These are phyloP conservation scores for Trametes sp. DNA, from an alignment of 1,284 basidiomycete species.

Conservation along the genomic window DNA sequence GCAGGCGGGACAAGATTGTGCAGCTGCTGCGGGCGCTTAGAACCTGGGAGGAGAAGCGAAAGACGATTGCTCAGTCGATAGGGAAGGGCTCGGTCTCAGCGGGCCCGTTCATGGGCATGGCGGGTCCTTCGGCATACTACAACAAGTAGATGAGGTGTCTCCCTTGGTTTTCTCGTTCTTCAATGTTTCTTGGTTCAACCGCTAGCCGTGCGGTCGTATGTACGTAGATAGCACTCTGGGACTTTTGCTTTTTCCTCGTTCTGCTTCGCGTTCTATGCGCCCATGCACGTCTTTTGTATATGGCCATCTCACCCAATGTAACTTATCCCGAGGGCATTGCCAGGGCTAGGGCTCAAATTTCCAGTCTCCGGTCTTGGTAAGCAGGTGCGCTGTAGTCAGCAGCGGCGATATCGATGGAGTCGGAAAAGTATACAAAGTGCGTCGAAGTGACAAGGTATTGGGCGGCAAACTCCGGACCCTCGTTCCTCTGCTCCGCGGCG, in stretches of 20 bases:
- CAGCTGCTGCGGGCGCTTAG: constrained; percentile 81
- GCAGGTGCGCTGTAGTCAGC: constrained; percentile 14
- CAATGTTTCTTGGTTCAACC: not conserved
- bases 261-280: not conserved
- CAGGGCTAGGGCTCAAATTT: not conserved
- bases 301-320: not conserved
- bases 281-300: not conserved
- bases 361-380: constrained; percentile 9
- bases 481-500: constrained; percentile 27
- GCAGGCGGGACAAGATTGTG: constrained; percentile 79
- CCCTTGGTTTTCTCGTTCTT: not conserved
- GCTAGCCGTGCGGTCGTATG: constrained; percentile 8
- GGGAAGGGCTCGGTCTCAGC: constrained; percentile 45
- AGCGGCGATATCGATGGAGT: constrained; percentile 24
- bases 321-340: constrained; percentile 6
- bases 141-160: constrained; percentile 2
- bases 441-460: constrained; percentile 20
- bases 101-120: constrained; percentile 39
- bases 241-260: constrained; percentile 8
- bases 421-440: constrained; percentile 22
- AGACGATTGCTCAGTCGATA: constrained; percentile 59
- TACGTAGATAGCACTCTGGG: constrained; percentile 19
- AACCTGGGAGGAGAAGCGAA: constrained; percentile 79
- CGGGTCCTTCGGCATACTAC: constrained; percentile 31
- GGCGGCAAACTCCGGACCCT: constrained; percentile 30